Base-by-base conservation (phyloP, 2,329 filamentous ascomycete species). In the Pestalotiopsis sp. region DNA sequence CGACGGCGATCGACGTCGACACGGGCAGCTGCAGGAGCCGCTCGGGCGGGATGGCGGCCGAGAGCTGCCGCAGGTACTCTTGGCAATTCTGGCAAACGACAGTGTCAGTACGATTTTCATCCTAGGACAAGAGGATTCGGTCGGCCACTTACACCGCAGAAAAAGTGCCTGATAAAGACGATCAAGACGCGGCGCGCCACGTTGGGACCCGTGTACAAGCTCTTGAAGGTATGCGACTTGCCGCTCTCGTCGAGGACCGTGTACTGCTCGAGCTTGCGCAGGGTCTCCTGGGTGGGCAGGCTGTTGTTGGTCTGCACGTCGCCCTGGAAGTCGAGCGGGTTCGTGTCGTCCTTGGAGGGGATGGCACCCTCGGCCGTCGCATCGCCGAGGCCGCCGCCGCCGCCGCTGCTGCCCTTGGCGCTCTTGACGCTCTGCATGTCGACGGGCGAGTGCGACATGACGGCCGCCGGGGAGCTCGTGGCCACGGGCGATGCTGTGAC, bases 141-240 rank as follows among this genome's bases (percentile, higher is more conserved):
- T 9, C 27, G 23, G 58, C 14, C 57, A 85, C 91, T 79, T 84
- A 93, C 92, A 45, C 91, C 91, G 77, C 92, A 94, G 84, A 93
- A 94, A 80, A 94, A 95, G 81, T 94, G 92, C 59, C 92, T 87
- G 68, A 95, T 85, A 76, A 95, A 94, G 72, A 94, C 88, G 57
- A 94, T 80, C 39, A 95, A 83, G 36, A 93, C 88, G 2, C 89
- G 83, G 20, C 85, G 81, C 13, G 86, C 82, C 2, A 84, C 83
- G 67, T 87, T 86, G 61, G 78, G 82, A 4, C 88, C 87, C 41
- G 83, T 84, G 77, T 90, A 91, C 36, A 93, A 80, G 73, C 86
- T 89, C 78, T 87, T 87, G 79, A 94, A 94, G 0, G 86, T 81
- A 58, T 85, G 85, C 14, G 85, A 80, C 67, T 87, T 89, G 68